phyloP scores from a whole-genome alignment of 176 grass and related monocot species.

The Otatea glauca region DNA sequence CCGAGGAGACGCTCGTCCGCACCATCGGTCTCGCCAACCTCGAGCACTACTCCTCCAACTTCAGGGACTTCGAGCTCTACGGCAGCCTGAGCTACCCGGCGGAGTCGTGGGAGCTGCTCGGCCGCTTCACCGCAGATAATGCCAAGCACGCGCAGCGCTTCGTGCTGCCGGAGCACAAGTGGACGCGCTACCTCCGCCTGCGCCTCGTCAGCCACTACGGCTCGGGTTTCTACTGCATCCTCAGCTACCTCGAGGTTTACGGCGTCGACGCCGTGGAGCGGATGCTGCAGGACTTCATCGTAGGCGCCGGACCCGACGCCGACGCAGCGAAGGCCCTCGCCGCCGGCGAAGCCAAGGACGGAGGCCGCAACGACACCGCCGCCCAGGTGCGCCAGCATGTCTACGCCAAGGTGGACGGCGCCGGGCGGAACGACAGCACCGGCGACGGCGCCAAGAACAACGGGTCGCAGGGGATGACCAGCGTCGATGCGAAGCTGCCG shows the following conservation, averaged over 20 bases:
- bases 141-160: conserved; percentile 83
- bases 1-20: conserved; percentile 88
- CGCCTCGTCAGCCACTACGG: conserved; percentile 76
- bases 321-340: conserved; percentile 41
- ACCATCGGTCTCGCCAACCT: conserved; percentile 79
- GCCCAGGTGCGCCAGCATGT: not conserved
- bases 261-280: conserved; percentile 76
- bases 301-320: conserved; percentile 12
- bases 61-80: conserved; percentile 62
- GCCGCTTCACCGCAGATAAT: conserved; percentile 68
- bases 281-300: conserved; percentile 83
- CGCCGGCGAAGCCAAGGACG: not conserved
- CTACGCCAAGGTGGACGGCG: conserved; percentile 17
- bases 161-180: conserved; percentile 64
- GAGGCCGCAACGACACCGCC: conserved; percentile 26
- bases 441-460: conserved; percentile 41
- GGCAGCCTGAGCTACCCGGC: conserved; percentile 78
- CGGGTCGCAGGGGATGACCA: not conserved
- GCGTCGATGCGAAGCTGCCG: conserved; percentile 31
- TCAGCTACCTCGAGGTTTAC: conserved; percentile 82
- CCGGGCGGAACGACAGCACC: conserved; percentile 30
- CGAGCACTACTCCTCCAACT: conserved; percentile 95
- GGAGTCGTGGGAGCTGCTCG: conserved; percentile 70
- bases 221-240: conserved; percentile 87
- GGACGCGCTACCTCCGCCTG: conserved; percentile 77